These are phyloP conservation scores for Elsinoe arachidis DNA, from an alignment of 2,329 filamentous ascomycete species.

Conservation along the genomic window DNA sequence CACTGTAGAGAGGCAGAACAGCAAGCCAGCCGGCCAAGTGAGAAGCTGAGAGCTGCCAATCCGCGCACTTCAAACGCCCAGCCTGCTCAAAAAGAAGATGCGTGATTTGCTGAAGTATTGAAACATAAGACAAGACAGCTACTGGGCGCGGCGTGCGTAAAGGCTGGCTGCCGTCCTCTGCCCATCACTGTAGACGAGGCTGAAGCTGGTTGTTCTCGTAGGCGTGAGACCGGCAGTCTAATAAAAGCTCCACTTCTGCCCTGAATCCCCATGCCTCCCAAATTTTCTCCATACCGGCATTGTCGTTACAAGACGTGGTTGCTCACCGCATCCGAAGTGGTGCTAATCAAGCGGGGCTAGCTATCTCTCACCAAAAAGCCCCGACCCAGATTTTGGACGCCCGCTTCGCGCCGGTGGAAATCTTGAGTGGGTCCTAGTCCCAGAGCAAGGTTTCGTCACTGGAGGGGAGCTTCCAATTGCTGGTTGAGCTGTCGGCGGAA, in stretches of 20 bases:
- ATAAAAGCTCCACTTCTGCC: conserved; percentile 2
- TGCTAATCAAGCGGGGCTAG: conserved; percentile 6
- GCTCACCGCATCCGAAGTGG: background rate
- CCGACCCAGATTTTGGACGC: background rate
- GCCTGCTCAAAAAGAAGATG: background rate
- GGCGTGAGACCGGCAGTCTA: background rate
- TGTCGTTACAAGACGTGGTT: background rate
- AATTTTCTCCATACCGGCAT: background rate
- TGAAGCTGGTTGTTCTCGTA: background rate
- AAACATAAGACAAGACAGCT: conserved; percentile 3
- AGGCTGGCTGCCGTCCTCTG: background rate
- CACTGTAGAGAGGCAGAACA: background rate
- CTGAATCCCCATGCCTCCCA: background rate
- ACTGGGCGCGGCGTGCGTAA: background rate
- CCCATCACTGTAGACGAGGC: background rate
- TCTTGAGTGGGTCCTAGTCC: background rate
- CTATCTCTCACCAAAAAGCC: background rate
- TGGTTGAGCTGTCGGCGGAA: conserved; percentile 11
- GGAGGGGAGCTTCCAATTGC: background rate
- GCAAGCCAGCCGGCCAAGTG: background rate
- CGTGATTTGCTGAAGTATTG: background rate
- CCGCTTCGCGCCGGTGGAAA: conserved; percentile 6
- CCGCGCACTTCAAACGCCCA: background rate
- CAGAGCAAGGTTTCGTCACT: conserved; percentile 7
- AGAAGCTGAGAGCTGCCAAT: background rate